A percentile compares a stretch with the other conserved stretches of the same genome.
Conservation (phyloP, 2,329 filamentous ascomycete genomes). For the Dactylellina leptospora region DNA sequence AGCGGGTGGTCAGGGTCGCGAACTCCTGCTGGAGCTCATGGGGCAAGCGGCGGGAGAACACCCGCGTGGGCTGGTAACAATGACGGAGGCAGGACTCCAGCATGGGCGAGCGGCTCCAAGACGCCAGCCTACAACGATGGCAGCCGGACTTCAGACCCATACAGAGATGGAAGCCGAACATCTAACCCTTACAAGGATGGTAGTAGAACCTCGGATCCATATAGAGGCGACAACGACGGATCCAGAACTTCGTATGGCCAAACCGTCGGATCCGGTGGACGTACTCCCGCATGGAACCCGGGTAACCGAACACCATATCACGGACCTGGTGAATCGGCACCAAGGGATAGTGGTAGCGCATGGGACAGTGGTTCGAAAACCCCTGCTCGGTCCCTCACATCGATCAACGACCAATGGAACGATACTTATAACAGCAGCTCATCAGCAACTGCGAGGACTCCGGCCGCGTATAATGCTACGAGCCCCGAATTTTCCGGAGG, state of each 20-base stretch:
- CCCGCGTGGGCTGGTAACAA: conserved; percentile 69
- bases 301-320: conserved; percentile 73
- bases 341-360: conserved; percentile 66
- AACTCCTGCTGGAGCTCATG: conserved; percentile 68
- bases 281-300: conserved; percentile 81
- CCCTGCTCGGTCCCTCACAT: conserved; percentile 68
- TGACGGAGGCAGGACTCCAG: conserved; percentile 70
- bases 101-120: conserved; percentile 75
- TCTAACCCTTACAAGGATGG: conserved; percentile 57
- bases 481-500: conserved; percentile 56
- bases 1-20: conserved; percentile 60
- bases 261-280: conserved; percentile 62
- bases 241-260: conserved; percentile 78
- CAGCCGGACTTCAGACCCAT: conserved; percentile 60
- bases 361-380: conserved; percentile 79
- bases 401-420: conserved; percentile 67
- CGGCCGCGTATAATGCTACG: conserved; percentile 56
- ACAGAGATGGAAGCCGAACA: conserved; percentile 57
- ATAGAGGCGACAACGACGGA: conserved; percentile 71
- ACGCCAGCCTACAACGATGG: conserved; percentile 69
- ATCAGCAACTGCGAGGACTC: conserved; percentile 58
- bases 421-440: conserved; percentile 65
- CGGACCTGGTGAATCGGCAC: conserved; percentile 63
- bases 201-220: conserved; percentile 57
- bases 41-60: conserved; percentile 66